Percentiles rank a stretch among this genome's conserved stretches.
These are phyloP conservation scores for Blastocystis sp. DNA, from an alignment of 352 stramenopile species.

Conservation along the genomic window DNA sequence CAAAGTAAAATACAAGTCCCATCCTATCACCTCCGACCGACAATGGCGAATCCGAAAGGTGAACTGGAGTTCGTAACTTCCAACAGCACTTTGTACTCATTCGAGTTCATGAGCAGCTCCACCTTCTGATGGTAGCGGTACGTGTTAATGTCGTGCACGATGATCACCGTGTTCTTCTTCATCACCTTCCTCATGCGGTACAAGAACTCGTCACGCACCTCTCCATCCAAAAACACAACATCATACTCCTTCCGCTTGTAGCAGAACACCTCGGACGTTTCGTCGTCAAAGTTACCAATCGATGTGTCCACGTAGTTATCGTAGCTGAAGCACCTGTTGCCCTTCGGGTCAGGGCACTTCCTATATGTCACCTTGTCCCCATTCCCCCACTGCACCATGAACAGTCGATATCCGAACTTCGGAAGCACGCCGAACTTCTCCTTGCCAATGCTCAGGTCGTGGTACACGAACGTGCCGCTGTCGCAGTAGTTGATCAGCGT, in stretches of 20 bases:
- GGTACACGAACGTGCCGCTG: background rate
- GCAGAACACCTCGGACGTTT: background rate
- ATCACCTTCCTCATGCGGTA: slow-evolving; percentile 35
- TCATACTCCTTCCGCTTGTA: slow-evolving; percentile 25
- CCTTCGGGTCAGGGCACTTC: slow-evolving; percentile 7
- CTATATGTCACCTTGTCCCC: background rate
- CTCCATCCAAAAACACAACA: slow-evolving; percentile 9
- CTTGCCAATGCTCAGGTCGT: slow-evolving; percentile 21
- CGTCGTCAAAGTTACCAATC: slow-evolving; percentile 17
- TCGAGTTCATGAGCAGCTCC: slow-evolving; percentile 6
- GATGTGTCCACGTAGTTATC: slow-evolving; percentile 10
- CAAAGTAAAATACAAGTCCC: no score
- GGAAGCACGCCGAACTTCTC: background rate
- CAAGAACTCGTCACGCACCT: slow-evolving; percentile 14
- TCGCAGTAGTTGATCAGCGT: slow-evolving; percentile 4
- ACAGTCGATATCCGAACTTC: slow-evolving; percentile 1
- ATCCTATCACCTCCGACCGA: background rate
- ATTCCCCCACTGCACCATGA: background rate
- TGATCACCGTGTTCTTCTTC: slow-evolving; percentile 35
- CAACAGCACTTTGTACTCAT: slow-evolving; percentile 25
- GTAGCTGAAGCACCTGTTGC: background rate
- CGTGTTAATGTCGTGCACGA: slow-evolving; percentile 10
- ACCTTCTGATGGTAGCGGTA: slow-evolving; percentile 11
- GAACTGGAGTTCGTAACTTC: background rate
- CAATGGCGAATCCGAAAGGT: slow-evolving; percentile 5